These are phyloP conservation scores for Dalbergia cultrata DNA, from an alignment of 306 rosid species.

Conservation along the genomic window DNA sequence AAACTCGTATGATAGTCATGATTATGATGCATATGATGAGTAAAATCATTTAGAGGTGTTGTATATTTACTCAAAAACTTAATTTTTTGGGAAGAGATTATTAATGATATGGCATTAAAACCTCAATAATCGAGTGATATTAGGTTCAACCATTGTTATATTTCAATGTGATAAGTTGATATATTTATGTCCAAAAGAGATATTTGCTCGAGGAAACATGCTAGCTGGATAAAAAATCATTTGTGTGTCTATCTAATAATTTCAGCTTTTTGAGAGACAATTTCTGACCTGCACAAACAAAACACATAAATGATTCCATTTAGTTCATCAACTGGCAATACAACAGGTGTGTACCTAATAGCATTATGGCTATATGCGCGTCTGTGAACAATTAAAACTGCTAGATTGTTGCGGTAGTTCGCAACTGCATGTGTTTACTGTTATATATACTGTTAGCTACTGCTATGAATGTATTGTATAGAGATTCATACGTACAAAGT, in stretches of 20 bases:
- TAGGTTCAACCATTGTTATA: no score
- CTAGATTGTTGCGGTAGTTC: conserved; percentile 33
- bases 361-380: background rate
- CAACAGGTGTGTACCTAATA: conserved; percentile 12
- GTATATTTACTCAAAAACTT: no score
- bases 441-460: conserved; percentile 32
- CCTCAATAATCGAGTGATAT: no score
- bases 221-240: no score
- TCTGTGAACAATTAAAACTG: conserved; percentile 20
- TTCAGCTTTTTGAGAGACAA: no score
- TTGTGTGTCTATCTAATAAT: no score
- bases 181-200: no score
- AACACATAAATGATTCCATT: conserved; percentile 28
- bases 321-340: conserved; percentile 23
- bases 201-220: no score
- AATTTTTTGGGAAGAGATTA: no score
- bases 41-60: background rate
- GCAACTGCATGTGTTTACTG: conserved; percentile 29
- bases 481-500: background rate
- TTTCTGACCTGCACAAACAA: no score
- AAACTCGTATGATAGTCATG: conserved; percentile 5
- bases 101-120: no score
- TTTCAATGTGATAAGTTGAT: no score
- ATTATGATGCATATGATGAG: background rate
- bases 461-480: background rate